Evolutionary conservation across 1,139 yeast genomes (phyloP).

Genomic region (Debaryomyces coudertii): DNA sequence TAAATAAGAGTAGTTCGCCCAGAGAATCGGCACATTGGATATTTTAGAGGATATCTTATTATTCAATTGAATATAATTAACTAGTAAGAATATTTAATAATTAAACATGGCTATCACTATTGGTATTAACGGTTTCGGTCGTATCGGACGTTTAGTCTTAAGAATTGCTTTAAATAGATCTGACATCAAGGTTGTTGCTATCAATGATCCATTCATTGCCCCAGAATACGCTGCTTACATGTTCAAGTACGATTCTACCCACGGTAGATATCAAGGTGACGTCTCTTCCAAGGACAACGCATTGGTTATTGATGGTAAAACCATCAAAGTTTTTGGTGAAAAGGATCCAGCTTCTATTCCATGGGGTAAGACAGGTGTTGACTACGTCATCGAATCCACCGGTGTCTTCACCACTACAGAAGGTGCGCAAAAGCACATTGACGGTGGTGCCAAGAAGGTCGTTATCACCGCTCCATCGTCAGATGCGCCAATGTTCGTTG

Average conservation of each 20-base stretch:
- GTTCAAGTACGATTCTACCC: slow-evolving; percentile 89
- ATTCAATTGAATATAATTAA: slow-evolving; percentile 8
- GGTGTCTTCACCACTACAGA: slow-evolving; percentile 83
- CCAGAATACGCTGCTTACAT: slow-evolving; percentile 85
- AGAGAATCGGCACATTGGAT: not conserved
- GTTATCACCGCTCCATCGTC: slow-evolving; percentile 86
- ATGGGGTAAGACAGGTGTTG: slow-evolving; percentile 80
- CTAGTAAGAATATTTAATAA: slow-evolving; percentile 5
- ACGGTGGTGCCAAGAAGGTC: slow-evolving; percentile 89
- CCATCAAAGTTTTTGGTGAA: slow-evolving; percentile 72
- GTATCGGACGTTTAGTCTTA: slow-evolving; percentile 84
- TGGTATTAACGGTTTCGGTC: slow-evolving; percentile 91
- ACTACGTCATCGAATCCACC: slow-evolving; percentile 83
- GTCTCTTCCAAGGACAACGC: slow-evolving; percentile 59
- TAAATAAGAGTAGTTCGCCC: slow-evolving; percentile 9
- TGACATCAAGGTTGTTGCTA: slow-evolving; percentile 76
- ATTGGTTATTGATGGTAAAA: slow-evolving; percentile 68
- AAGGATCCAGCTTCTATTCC: slow-evolving; percentile 79
- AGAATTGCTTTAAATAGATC: slow-evolving; percentile 74
- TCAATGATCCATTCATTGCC: slow-evolving; percentile 83
- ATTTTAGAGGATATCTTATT: slow-evolving; percentile 1
- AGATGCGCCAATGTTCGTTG: slow-evolving; percentile 88
- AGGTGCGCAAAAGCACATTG: slow-evolving; percentile 79
- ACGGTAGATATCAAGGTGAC: slow-evolving; percentile 74
- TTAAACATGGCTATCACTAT: slow-evolving; percentile 46